Evolutionary conservation across 768 basidiomycete species (phyloP).

Genomic region (Pholiota conissans): DNA sequence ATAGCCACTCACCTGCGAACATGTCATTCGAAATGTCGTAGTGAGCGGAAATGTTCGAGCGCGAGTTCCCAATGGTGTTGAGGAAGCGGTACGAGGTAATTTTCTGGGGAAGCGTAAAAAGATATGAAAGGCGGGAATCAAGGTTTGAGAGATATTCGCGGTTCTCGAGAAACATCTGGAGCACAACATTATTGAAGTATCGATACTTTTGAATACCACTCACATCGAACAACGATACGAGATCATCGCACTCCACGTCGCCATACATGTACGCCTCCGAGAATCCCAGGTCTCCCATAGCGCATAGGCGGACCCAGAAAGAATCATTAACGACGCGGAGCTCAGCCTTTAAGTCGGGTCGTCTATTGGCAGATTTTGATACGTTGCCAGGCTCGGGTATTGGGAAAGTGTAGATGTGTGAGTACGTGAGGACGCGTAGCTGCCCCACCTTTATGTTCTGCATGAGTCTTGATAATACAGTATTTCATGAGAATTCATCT

Average conservation of each 20-base stretch:
- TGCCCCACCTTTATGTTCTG: constrained; percentile 46
- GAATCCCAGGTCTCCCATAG: constrained; percentile 71
- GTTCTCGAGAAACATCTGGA: constrained; percentile 65
- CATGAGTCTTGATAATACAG: constrained; percentile 33
- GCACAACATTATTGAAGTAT: not conserved
- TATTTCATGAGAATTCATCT: not conserved
- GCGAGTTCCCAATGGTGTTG: constrained; percentile 64
- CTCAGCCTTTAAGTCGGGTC: constrained; percentile 36
- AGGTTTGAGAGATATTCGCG: constrained; percentile 48
- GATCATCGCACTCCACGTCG: constrained; percentile 66
- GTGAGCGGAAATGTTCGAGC: constrained; percentile 72
- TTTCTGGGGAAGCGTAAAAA: constrained; percentile 54
- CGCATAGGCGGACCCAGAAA: constrained; percentile 60
- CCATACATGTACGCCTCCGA: constrained; percentile 80
- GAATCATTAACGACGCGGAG: constrained; percentile 48
- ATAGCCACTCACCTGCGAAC: constrained; percentile 50
- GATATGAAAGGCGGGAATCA: constrained; percentile 47
- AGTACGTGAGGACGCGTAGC: constrained; percentile 45
- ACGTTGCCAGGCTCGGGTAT: constrained; percentile 18
- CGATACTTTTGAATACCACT: constrained; percentile 21
- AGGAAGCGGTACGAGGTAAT: constrained; percentile 61
- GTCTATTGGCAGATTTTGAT: constrained; percentile 15
- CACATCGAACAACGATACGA: constrained; percentile 66
- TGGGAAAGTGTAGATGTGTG: constrained; percentile 47
- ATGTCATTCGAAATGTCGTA: constrained; percentile 80